Evolutionary conservation across 805 yeast genomes (phyloP), one percentile per base, ranked within the genome.

Genomic region (Zygosaccharomyces pseudorouxii): DNA sequence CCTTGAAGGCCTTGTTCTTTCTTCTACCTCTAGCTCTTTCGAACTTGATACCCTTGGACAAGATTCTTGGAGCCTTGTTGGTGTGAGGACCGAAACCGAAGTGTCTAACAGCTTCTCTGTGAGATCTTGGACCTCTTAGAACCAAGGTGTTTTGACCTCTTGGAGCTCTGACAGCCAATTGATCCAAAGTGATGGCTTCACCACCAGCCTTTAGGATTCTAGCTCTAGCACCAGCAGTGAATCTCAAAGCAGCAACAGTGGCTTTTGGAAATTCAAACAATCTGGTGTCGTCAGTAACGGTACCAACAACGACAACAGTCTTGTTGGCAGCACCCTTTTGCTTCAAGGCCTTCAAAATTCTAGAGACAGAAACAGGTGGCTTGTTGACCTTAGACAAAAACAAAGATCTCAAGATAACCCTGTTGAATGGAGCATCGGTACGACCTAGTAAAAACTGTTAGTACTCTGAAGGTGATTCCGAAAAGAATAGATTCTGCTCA

Each of bases 21-120:
- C 99, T 84, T 79, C 86, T 95, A 85, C 99, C 99, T 88, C 99
- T 93, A 71, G 97, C 99, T 80, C 93, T 89, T 85, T 93, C 99
- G 85, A 93, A 93, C 82, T 93, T 93, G 86, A 98, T 93, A 77
- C 99, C 99, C 76, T 81, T 89, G 59, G 98, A 92, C 71, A 77
- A 70, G 77, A 93, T 84, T 82, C 95, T 89, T 79, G 99, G 99
- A 71, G 98, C 98, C 89, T 93, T 93, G 80, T 82, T 79, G 84
- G 89, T 89, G 95, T 93, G 99, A 72, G 99, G 99, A 81, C 99
- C 99, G 77, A 92, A 74, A 77, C 99, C 99, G 74, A 93, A 93
- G 86, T 93, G 98, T 82, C 97, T 89, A 70, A 89, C 98, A 70
- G 98, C 97, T 82, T 93, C 97, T 83, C 99, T 89, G 77, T 96